Conservation (phyloP, 2,329 filamentous ascomycete genomes). For the Hypocrella siamensis region DNA sequence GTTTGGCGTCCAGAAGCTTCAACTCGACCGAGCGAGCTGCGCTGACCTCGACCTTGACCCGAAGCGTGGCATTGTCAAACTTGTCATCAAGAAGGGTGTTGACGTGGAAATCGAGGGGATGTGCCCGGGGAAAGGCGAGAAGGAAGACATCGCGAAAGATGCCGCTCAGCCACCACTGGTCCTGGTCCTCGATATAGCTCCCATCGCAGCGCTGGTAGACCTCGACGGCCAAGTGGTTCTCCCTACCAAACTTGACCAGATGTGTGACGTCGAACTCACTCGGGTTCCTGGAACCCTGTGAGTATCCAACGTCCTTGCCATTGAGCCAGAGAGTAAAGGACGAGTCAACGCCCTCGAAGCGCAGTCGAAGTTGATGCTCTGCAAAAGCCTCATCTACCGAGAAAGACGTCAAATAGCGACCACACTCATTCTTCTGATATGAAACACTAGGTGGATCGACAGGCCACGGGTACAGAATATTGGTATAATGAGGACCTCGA, state of each 20-base stretch:
- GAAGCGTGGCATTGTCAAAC: conserved; percentile 36
- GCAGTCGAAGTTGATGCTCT: conserved; percentile 43
- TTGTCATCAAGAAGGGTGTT: conserved; percentile 38
- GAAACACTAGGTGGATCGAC: conserved; percentile 51
- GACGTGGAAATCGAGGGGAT: conserved; percentile 40
- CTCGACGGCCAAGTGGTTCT: conserved; percentile 46
- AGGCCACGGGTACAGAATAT: conserved; percentile 51
- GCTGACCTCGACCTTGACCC: conserved; percentile 27
- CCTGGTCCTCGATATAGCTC: conserved; percentile 56
- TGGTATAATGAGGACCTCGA: conserved; percentile 51
- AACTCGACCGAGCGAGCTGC: conserved; percentile 14
- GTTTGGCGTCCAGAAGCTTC: conserved; percentile 20
- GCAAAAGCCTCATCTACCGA: conserved; percentile 27
- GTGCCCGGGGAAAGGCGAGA: conserved; percentile 39
- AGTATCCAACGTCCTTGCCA: conserved; percentile 51
- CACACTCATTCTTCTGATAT: conserved; percentile 47
- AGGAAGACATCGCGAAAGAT: conserved; percentile 58
- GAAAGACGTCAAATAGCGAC: conserved; percentile 46
- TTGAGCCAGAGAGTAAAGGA: conserved; percentile 61
- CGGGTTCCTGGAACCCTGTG: conserved; percentile 56
- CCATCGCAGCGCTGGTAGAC: conserved; percentile 62
- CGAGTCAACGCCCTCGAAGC: conserved; percentile 62
- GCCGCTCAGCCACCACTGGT: conserved; percentile 53
- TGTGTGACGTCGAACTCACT: conserved; percentile 56
- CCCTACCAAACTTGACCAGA: conserved; percentile 23